Percentiles rank a stretch among this genome's conserved stretches.
phyloP scores from a whole-genome alignment of 768 basidiomycete genomes.

The Amanita phalloides region DNA sequence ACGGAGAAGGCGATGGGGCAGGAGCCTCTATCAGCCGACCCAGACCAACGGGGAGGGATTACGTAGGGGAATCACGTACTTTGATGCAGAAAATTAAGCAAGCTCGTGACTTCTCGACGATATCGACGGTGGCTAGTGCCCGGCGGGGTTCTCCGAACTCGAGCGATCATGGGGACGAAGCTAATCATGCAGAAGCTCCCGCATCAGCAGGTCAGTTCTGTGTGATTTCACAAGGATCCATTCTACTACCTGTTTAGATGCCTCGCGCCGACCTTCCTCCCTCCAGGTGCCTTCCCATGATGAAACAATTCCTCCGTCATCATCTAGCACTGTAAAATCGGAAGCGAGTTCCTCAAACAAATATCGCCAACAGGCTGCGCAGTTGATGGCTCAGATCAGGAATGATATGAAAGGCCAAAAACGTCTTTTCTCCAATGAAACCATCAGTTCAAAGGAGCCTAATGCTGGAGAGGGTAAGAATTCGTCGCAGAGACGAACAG shows the following conservation, averaged over 20 bases:
- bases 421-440: conserved; percentile 60
- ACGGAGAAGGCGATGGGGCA: conserved; percentile 38
- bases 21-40: conserved; percentile 39
- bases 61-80: conserved; percentile 65
- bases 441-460: conserved; percentile 11
- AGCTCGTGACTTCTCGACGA: conserved; percentile 68
- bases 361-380: conserved; percentile 69
- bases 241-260: conserved; percentile 12
- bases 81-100: conserved; percentile 76
- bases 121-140: conserved; percentile 49
- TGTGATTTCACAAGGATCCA: neutral
- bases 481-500: neutral
- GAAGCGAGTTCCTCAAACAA: conserved; percentile 36
- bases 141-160: conserved; percentile 13
- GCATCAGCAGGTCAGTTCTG: conserved; percentile 13
- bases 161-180: conserved; percentile 7
- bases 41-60: conserved; percentile 43
- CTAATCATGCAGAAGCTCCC: conserved; percentile 6
- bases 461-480: conserved; percentile 5
- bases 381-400: conserved; percentile 80
- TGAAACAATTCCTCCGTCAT: conserved; percentile 17
- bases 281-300: conserved; percentile 21
- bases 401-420: conserved; percentile 67
- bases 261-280: conserved; percentile 20
- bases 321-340: conserved; percentile 21